Evolutionary conservation across 768 basidiomycete genomes (phyloP).

Genomic region (Suillus americanus): DNA sequence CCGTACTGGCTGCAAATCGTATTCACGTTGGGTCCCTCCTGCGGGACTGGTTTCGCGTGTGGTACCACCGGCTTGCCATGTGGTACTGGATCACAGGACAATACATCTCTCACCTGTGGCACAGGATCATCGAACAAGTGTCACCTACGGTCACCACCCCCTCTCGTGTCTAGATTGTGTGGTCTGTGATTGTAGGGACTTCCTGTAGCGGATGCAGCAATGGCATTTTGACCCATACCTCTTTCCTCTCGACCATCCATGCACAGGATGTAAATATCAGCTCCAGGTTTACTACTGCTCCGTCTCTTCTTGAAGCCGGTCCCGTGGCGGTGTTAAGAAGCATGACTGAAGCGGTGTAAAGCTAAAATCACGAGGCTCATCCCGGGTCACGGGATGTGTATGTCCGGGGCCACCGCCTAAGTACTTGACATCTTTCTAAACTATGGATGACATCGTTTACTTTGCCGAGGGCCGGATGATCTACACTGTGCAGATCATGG

Average conservation of each 20-base stretch:
- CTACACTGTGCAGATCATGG: neutral
- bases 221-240: neutral
- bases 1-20: neutral
- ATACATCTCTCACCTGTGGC: neutral
- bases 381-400: neutral
- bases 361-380: constrained; percentile 1
- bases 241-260: neutral
- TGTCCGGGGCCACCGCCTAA: neutral
- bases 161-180: neutral
- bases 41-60: no score
- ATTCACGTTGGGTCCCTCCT: neutral
- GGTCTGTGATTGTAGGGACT: neutral
- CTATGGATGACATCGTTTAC: neutral
- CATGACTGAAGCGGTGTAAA: neutral
- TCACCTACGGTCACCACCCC: neutral
- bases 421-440: neutral
- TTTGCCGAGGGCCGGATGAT: neutral
- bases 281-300: neutral
- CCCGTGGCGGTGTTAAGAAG: neutral
- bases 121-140: neutral
- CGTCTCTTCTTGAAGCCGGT: neutral
- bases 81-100: neutral
- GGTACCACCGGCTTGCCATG: neutral
- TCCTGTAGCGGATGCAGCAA: neutral
- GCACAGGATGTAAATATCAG: no score